Base-by-base conservation (phyloP, 202 grass and related monocot genomes). In the Cymbopogon flexuosus region DNA sequence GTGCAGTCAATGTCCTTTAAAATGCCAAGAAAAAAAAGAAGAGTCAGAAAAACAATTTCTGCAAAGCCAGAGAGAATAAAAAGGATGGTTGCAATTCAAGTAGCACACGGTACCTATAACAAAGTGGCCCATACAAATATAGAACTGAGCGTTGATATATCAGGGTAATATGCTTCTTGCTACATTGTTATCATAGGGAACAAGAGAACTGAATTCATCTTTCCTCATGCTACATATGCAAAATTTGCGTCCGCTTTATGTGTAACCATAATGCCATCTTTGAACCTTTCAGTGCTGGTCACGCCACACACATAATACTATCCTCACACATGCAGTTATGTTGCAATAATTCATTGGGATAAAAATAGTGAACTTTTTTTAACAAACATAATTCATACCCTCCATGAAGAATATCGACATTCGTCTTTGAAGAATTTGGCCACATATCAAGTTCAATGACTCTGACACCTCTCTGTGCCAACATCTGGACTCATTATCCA, bases 391-490 rank as follows among this genome's bases (percentile, higher is more conserved):
- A 88, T n/a, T 0, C 14, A 5, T 88, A 93, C 93, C 93, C 91
- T 81, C 93, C 93, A 80, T 96, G 93, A 82, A 96, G 90, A 88
- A 96, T 92, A 22, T 92, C 85, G 31, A 96, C 73, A 65, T 87
- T 80, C 64, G 73, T 73, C 83, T 90, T 96, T 37, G 90, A 37
- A 43, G 90, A 87, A 84, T 96, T 96, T 36, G 90, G 93, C 93
- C 93, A 96, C 93, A 96, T 90, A 54, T 93, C 90, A 1, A 96
- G 88, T 73, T 96, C 93, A 59, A 96, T 96, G 10, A 93, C 93
- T 80, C 90, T 83, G 13, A 93, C 90, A 4, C 27, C 27, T 27
- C 27, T 27, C 27, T 27, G 27, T 27, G 27, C 27, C 27, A 27
- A 27, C 27, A 27, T 27, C 27, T 27, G 27, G 27, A 27, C 27